Conservation (phyloP, 441 rosid genomes). For the Erodium trifolium region DNA sequence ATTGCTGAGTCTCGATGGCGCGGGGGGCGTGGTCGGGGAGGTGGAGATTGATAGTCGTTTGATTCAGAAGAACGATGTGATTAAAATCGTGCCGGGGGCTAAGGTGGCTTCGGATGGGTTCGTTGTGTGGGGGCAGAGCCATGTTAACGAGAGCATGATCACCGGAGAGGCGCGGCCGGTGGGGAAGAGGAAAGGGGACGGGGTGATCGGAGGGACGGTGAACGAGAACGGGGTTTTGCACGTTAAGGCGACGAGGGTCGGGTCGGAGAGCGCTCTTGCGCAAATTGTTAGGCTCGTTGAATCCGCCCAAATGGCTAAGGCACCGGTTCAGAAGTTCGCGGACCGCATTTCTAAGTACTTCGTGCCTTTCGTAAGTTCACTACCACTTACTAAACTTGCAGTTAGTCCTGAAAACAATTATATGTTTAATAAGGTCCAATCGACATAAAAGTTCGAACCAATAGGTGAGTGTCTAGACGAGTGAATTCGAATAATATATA, state of each 20-base stretch:
- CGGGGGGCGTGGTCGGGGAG: background rate
- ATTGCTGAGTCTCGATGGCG: background rate
- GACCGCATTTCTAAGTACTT: background rate
- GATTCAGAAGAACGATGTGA: background rate
- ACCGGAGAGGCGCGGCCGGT: background rate
- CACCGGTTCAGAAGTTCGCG: background rate
- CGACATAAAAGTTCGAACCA: no score
- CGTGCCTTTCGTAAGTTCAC: background rate
- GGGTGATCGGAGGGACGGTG: conserved; percentile 5
- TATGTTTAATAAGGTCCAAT: no score
- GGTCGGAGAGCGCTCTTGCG: background rate
- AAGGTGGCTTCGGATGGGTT: background rate
- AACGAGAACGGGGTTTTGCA: background rate
- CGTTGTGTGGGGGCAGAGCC: background rate
- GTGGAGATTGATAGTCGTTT: background rate
- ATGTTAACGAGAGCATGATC: background rate
- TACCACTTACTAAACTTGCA: no score
- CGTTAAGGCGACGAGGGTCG: background rate
- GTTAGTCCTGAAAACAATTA: no score
- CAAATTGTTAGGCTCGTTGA: background rate
- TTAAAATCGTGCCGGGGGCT: background rate
- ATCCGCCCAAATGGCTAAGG: background rate
- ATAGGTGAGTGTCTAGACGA: no score
- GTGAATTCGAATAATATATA: no score
- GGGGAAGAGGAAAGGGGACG: background rate